Evolutionary conservation across 2,329 filamentous ascomycete genomes (phyloP).

Genomic region (Xylariaceae sp.): DNA sequence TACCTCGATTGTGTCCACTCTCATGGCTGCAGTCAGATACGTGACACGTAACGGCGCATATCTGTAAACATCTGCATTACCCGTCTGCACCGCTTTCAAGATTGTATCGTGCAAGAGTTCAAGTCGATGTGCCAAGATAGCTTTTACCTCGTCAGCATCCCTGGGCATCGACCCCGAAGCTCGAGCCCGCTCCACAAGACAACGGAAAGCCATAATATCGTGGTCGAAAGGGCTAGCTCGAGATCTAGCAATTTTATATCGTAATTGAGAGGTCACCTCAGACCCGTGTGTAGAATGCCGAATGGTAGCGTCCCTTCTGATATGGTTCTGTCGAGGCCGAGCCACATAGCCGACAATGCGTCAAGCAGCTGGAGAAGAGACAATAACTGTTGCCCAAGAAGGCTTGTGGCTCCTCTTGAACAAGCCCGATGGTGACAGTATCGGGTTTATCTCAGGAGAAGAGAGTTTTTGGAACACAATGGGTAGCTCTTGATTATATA

Average conservation of each 20-base stretch:
- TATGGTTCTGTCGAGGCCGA: neutral
- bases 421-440: constrained; percentile 2
- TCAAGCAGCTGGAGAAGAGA: neutral
- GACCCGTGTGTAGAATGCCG: neutral
- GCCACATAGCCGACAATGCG: neutral
- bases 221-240: neutral
- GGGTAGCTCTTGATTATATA: no score
- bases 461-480: neutral
- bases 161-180: neutral
- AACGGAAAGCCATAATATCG: neutral
- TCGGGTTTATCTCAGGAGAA: neutral
- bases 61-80: neutral
- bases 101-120: neutral
- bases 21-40: neutral
- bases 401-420: neutral
- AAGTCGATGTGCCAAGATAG: neutral
- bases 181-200: neutral
- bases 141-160: neutral
- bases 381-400: neutral
- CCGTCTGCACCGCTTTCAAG: neutral
- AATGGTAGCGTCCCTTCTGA: neutral
- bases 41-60: neutral
- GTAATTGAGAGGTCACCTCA: neutral
- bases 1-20: neutral
- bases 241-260: neutral